Evolutionary conservation across 1,284 basidiomycete genomes (phyloP), one percentile per base, ranked within the genome.

Genomic region (Cryptococcus amylolentus): DNA sequence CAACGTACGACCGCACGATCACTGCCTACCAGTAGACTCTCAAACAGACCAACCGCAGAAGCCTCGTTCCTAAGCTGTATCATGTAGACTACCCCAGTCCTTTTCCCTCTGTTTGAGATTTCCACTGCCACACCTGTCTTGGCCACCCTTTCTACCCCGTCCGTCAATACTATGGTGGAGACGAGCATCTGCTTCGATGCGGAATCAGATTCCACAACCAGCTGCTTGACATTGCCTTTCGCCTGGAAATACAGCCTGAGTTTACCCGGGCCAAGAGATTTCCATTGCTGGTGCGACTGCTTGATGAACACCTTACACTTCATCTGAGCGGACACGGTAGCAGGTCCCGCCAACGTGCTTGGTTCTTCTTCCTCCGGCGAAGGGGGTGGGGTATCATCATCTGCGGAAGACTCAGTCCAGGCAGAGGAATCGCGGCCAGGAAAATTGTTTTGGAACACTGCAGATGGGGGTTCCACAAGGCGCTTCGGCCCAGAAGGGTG

Each of bases 51-150:
- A 16, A 82, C 83, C 8, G 95, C 92, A 13, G 87, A 86, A 54
- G 83, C 84, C 77, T 98, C 96, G 74, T 89, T 95, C 64, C 89
- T 83, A 44, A 94, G 78, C 77, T 96, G 92, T 54, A 99, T 86
- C 95, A 99, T 97, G 73, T 99, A 98, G 55, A 98, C 82, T 71
- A 98, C 87, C 12, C 96, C 96, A n/a, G 94, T 96, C 56, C 93
- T 84, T 54, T 84, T 77, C 7, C 95, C 95, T 51, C 85, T 81
- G 76, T 96, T 91, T 70, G 91, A 95, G 56, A 98, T 79, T 78
- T 98, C 95, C 57, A 99, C 88, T 38, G 96, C 96, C 31, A 99
- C 87, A 23, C 96, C 96, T 5, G 94, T 97, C 79, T 94, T 96
- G 23, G 92, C 96, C 20, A 99, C 94, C 41, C 96, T 83, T 78